These are phyloP conservation scores for Stachybotrys chlorohalonatus DNA, from an alignment of 2,329 filamentous ascomycete species.

Conservation along the genomic window DNA sequence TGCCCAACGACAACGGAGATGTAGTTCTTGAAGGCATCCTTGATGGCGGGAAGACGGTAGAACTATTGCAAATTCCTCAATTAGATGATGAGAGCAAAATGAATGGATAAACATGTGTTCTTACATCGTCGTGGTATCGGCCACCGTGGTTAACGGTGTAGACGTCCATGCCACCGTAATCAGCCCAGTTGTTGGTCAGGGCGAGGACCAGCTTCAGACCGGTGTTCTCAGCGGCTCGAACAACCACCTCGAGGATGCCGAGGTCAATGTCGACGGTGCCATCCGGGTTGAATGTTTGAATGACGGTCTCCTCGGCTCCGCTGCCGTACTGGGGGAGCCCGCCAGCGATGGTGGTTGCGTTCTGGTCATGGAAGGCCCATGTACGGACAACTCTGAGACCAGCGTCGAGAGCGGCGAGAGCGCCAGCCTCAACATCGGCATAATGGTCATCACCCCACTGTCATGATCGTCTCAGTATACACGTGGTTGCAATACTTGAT, in stretches of 20 bases:
- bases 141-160: constrained; percentile 45
- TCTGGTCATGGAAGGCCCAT: constrained; percentile 57
- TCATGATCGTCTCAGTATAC: not conserved
- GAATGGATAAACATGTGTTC: not conserved
- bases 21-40: constrained; percentile 46
- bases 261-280: constrained; percentile 45
- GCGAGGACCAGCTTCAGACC: constrained; percentile 55
- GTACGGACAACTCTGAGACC: constrained; percentile 49
- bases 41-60: constrained; percentile 40
- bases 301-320: constrained; percentile 31
- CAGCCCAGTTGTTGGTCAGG: constrained; percentile 61
- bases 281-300: constrained; percentile 51
- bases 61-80: constrained; percentile 21
- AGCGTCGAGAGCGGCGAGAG: constrained; percentile 35
- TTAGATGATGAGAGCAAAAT: not conserved
- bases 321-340: constrained; percentile 7
- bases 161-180: constrained; percentile 55
- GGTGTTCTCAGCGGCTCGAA: constrained; percentile 46
- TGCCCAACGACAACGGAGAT: constrained; percentile 49
- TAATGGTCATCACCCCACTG: constrained; percentile 27
- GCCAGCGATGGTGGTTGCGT: constrained; percentile 19
- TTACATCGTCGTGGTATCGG: constrained; percentile 26
- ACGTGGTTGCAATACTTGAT: too few species aligned
- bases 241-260: constrained; percentile 51
- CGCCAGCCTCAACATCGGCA: constrained; percentile 41